These are phyloP conservation scores for Trichoderma breve DNA, from an alignment of 2,329 filamentous ascomycete genomes.

Conservation along the genomic window DNA sequence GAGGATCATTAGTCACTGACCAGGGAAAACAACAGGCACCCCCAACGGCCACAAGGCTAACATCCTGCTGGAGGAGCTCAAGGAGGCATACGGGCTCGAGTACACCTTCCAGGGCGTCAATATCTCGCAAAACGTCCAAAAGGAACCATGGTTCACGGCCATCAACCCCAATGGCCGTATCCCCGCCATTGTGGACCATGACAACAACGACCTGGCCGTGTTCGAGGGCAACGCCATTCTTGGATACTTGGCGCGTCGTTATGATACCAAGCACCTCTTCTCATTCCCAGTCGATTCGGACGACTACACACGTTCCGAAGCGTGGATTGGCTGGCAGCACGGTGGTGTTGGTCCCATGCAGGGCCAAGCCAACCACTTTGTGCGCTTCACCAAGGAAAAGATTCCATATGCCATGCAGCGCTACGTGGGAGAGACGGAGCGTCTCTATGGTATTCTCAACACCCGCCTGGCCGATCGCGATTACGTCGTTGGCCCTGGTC, in stretches of 20 bases:
- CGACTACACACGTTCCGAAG: slow-evolving; percentile 36
- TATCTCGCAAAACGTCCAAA: slow-evolving; percentile 62
- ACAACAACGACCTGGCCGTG: slow-evolving; percentile 58
- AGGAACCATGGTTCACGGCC: slow-evolving; percentile 64
- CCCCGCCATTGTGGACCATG: slow-evolving; percentile 64
- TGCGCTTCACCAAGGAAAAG: slow-evolving; percentile 63
- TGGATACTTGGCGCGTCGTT: slow-evolving; percentile 69
- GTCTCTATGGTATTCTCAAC: slow-evolving; percentile 72
- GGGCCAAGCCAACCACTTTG: slow-evolving; percentile 74
- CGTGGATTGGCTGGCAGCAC: slow-evolving; percentile 69
- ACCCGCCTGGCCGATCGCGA: slow-evolving; percentile 56
- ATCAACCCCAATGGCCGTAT: slow-evolving; percentile 65
- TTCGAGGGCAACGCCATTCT: slow-evolving; percentile 77
- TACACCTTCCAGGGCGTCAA: slow-evolving; percentile 60
- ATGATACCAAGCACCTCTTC: slow-evolving; percentile 57
- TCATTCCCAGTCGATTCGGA: slow-evolving; percentile 40
- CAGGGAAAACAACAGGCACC: slow-evolving; percentile 36
- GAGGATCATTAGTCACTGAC: slow-evolving; percentile 7
- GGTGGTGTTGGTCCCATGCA: slow-evolving; percentile 72
- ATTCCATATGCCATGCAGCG: slow-evolving; percentile 70
- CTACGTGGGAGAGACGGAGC: slow-evolving; percentile 72
- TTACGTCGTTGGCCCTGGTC: slow-evolving; percentile 52
- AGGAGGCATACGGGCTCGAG: slow-evolving; percentile 59
- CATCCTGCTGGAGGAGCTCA: slow-evolving; percentile 64
- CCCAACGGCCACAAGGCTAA: slow-evolving; percentile 57